These are phyloP conservation scores for Rhododendron ovatum DNA, from an alignment of 148 eudicot genomes.

Conservation along the genomic window DNA sequence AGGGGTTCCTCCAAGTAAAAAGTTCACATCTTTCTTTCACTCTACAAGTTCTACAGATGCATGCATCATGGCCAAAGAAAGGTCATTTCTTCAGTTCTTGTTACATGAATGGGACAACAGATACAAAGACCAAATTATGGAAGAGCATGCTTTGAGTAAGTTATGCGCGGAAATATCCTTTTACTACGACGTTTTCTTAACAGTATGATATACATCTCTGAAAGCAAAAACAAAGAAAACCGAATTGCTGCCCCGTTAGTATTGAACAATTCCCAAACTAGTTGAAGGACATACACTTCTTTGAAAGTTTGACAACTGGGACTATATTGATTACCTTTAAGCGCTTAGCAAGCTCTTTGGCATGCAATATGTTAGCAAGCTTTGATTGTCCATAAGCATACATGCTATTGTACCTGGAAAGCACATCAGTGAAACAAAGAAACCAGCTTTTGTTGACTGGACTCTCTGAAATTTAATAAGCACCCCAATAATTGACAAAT, in stretches of 20 bases:
- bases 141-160: not conserved
- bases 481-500: not conserved
- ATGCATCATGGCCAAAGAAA: not conserved
- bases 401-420: slow-evolving; percentile 51
- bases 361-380: slow-evolving; percentile 69
- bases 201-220: not conserved
- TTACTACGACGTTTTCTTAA: too few relatives aligned
- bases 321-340: slow-evolving; percentile 50
- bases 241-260: not conserved
- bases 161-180: not conserved
- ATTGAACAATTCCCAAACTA: not conserved
- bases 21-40: not conserved
- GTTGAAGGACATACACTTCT: not conserved
- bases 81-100: not conserved
- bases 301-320: not conserved
- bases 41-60: not conserved
- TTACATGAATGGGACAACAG: not conserved
- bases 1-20: not conserved
- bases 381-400: slow-evolving; percentile 88
- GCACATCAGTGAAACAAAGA: not conserved
- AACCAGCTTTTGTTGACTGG: not conserved
- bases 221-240: not conserved
- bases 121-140: not conserved
- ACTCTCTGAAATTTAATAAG: not conserved
- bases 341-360: slow-evolving; percentile 63